Evolutionary conservation across 176 grass and related monocot genomes (phyloP), one percentile per base, ranked within the genome.

Genomic region (Panicum miliaceum): DNA sequence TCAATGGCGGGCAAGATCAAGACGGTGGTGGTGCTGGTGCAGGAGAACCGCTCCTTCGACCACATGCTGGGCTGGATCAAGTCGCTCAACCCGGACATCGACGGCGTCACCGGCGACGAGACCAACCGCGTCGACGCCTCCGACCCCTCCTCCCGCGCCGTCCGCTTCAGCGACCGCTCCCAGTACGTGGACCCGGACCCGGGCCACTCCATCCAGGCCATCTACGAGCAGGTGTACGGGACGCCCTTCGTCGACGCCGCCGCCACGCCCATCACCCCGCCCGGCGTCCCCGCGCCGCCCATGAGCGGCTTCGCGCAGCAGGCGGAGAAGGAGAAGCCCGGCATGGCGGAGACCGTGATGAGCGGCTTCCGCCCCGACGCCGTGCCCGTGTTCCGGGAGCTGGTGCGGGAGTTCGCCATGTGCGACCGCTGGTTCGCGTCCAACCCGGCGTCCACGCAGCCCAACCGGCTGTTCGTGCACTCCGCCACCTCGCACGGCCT

Each of bases 41-140:
- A 90, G 77, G 94, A 97, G 89, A 93, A 97, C 86, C 89, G 91
- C 20, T 97, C 94, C 29, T 97, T 97, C 68, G 94, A 97, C 84
- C 94, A 97, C 84, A 97, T 97, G 89, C 91, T 97, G 0, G 94
- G 94, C 0, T 93, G 91, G 94, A 97, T 97, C 91, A 90, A 93
- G 48, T 50, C 84, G 1, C 50, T 93, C 9, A 88, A 97, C 81
- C 70, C 71, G 3, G 89, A 82, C 29, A 97, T 97, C 82, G 77
- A 97, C 73, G 91, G 94, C 72, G 89, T 97, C 12, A 91, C 68
- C 14, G 76, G 87, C n/a, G 22, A 77, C 1, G 76, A 91, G 73
- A 54, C 62, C 4, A 97, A 97, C 86, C 87, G 41, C 41, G 32
- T 76, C 19, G 68, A 72, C 48, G 72, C 84, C 54, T 37, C 40